These are phyloP conservation scores for Candida odintsovae DNA, from an alignment of 805 yeast genomes.

Conservation along the genomic window DNA sequence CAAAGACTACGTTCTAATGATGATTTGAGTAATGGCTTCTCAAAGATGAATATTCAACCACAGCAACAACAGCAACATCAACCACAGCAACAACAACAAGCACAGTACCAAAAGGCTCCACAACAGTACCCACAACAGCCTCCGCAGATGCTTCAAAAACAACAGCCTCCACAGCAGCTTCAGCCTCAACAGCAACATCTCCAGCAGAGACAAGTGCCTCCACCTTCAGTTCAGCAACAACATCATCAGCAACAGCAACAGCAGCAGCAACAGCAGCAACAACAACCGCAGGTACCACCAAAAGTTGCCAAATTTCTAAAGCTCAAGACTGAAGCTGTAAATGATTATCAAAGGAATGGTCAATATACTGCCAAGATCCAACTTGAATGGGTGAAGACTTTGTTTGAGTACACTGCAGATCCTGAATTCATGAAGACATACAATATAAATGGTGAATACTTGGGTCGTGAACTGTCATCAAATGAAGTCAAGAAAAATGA, in stretches of 20 bases:
- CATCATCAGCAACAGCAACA: constrained; percentile 4
- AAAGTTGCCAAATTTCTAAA: constrained; percentile 20
- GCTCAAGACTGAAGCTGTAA: constrained; percentile 28
- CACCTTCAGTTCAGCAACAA: not conserved
- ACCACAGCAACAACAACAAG: not conserved
- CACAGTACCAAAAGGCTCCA: not conserved
- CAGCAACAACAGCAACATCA: not conserved
- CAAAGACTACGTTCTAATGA: not conserved
- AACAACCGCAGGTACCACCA: not conserved
- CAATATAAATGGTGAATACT: constrained; percentile 42
- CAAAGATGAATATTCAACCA: not conserved
- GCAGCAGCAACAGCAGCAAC: not conserved
- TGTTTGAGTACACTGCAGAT: constrained; percentile 42
- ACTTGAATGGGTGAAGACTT: constrained; percentile 54
- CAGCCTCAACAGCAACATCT: not conserved
- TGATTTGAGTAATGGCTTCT: constrained; percentile 1
- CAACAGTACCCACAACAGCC: constrained; percentile 1
- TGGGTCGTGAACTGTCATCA: constrained; percentile 31
- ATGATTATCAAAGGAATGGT: constrained; percentile 25
- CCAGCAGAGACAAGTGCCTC: not conserved
- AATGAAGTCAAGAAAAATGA: constrained; percentile 46
- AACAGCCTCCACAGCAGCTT: constrained; percentile 3
- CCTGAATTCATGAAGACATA: constrained; percentile 36
- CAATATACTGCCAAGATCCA: constrained; percentile 47
- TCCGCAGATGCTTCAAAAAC: not conserved